Percentiles rank a stretch among this genome's conserved stretches.
Conservation (phyloP, 257 asterid genomes). For the Leptodermis oblonga region DNA sequence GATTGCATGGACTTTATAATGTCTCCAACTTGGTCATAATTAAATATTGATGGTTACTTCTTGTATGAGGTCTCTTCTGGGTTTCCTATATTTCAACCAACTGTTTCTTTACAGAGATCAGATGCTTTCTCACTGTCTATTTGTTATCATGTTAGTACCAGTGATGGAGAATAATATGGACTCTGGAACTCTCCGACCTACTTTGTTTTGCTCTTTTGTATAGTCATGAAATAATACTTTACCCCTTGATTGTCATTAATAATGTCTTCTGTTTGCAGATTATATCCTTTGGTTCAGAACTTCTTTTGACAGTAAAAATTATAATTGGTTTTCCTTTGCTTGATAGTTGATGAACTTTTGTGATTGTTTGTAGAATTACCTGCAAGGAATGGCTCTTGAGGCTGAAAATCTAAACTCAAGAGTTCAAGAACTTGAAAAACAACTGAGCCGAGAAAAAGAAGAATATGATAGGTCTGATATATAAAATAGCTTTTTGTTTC, state of each 20-base stretch:
- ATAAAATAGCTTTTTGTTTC: conserved; percentile 7
- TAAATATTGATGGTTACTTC: background rate
- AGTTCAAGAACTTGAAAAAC: conserved; percentile 70
- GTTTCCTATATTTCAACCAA: background rate
- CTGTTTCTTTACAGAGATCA: background rate
- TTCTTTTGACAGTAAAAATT: background rate
- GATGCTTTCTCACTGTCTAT: background rate
- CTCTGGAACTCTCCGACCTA: background rate
- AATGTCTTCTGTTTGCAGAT: background rate
- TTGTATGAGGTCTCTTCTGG: background rate
- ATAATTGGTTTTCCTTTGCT: background rate
- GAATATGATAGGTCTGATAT: conserved; percentile 58
- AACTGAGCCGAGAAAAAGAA: conserved; percentile 63
- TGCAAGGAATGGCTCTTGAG: conserved; percentile 59
- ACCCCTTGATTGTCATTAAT: background rate
- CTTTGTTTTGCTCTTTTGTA: background rate
- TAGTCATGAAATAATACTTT: background rate
- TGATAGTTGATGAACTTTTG: conserved; percentile 9
- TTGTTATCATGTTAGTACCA: background rate
- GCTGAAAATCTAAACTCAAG: conserved; percentile 40
- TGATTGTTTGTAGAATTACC: conserved; percentile 42
- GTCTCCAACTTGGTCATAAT: background rate
- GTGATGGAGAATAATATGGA: background rate
- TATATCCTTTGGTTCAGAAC: background rate
- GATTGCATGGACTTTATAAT: background rate